A percentile compares a stretch with the other conserved stretches of the same genome.
Evolutionary conservation across 495 filamentous ascomycete species (phyloP).

Genomic region (Penicillium angulare): DNA sequence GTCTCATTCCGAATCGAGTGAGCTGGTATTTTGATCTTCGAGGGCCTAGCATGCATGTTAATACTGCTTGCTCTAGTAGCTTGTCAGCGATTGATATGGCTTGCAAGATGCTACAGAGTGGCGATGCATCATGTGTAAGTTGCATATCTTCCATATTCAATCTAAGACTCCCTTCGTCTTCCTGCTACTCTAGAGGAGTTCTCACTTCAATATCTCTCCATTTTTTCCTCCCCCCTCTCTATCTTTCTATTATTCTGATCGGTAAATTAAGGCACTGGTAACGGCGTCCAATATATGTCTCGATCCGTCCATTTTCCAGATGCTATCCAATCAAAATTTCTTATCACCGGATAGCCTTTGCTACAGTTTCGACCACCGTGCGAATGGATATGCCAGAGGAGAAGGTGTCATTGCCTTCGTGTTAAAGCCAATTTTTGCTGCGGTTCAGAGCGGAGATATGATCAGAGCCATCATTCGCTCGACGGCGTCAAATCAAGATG

Average conservation of each 20-base stretch:
- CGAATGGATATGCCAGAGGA: constrained; percentile 34
- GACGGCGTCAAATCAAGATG: constrained; percentile 29
- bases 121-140: neutral
- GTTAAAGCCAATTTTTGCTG: neutral
- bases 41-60: neutral
- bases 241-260: no score
- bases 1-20: neutral
- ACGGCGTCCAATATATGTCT: neutral
- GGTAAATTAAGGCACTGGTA: neutral
- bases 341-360: neutral
- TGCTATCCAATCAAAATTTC: neutral
- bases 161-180: no score
- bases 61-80: neutral
- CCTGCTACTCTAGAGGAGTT: no score
- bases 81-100: neutral
- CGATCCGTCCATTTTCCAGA: neutral
- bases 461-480: constrained; percentile 39
- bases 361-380: constrained; percentile 3
- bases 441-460: constrained; percentile 37
- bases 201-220: no score
- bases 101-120: neutral
- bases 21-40: neutral
- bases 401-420: neutral
- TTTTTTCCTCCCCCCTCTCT: no score
- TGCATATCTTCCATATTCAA: no score